Evolutionary conservation across 805 yeast genomes (phyloP).

Genomic region (Maudiozyma turicensis): DNA sequence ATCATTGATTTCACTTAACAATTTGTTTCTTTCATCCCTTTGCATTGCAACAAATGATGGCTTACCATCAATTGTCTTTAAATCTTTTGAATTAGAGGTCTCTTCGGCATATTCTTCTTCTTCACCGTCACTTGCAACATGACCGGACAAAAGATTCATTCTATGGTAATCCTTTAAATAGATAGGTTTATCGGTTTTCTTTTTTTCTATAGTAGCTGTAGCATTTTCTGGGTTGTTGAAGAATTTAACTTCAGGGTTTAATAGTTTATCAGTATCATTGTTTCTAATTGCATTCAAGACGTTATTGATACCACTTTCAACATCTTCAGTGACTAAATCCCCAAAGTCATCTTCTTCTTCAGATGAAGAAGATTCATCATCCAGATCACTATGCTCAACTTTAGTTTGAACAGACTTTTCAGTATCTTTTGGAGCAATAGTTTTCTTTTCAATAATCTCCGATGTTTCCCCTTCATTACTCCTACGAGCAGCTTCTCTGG

Average conservation of each 20-base stretch:
- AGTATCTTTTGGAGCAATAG: background rate
- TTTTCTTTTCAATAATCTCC: background rate
- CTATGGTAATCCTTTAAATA: slow-evolving; percentile 90
- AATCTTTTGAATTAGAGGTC: slow-evolving; percentile 23
- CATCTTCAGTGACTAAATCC: slow-evolving; percentile 74
- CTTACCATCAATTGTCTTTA: slow-evolving; percentile 19
- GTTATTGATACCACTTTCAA: slow-evolving; percentile 66
- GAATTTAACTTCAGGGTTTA: slow-evolving; percentile 62
- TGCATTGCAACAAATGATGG: slow-evolving; percentile 71
- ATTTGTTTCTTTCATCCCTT: slow-evolving; percentile 59
- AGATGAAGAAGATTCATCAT: slow-evolving; percentile 33
- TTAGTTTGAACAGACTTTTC: background rate
- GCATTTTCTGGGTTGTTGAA: slow-evolving; percentile 50
- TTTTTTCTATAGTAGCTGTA: background rate
- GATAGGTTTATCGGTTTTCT: slow-evolving; percentile 54
- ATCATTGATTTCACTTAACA: slow-evolving; percentile 68
- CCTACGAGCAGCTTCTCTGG: slow-evolving; percentile 36
- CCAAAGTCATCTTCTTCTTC: slow-evolving; percentile 89
- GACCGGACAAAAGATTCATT: slow-evolving; percentile 64
- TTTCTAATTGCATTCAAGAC: slow-evolving; percentile 62
- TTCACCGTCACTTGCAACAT: slow-evolving; percentile 44
- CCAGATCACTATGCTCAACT: slow-evolving; percentile 13
- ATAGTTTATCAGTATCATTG: slow-evolving; percentile 49
- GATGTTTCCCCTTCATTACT: slow-evolving; percentile 7
- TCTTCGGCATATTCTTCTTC: slow-evolving; percentile 43